Evolutionary conservation across 108 stramenopile species (phyloP).

Genomic region (Pseudonitzschia multistriata): DNA sequence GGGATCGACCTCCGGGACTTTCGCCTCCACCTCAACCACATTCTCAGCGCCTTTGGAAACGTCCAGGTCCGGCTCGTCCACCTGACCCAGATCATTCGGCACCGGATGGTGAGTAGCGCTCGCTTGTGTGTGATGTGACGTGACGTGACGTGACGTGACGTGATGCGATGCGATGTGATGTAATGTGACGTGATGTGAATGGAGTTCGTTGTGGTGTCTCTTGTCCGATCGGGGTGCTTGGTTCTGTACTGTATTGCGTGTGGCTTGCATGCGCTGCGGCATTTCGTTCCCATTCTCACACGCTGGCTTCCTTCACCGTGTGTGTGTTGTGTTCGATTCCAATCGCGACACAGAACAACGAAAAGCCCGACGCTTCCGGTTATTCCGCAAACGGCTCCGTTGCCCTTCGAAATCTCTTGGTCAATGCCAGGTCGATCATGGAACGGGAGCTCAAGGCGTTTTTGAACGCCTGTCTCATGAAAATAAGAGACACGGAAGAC

Average conservation of each 20-base stretch:
- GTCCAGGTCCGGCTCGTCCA: conserved; percentile 75
- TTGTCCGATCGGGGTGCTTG: no score
- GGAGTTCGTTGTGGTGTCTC: no score
- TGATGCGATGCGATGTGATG: no score
- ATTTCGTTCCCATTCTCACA: neutral
- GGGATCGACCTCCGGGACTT: conserved; percentile 61
- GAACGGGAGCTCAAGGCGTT: conserved; percentile 78
- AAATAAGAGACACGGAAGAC: conserved; percentile 23
- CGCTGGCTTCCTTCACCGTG: neutral
- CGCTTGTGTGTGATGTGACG: no score
- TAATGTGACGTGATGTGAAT: no score
- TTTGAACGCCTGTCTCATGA: conserved; percentile 67
- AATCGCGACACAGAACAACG: conserved; percentile 11
- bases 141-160: no score
- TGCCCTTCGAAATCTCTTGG: conserved; percentile 58
- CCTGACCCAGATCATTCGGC: conserved; percentile 83
- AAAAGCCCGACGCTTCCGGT: conserved; percentile 19
- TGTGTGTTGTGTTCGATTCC: neutral
- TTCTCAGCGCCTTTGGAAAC: conserved; percentile 77
- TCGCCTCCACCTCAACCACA: conserved; percentile 62
- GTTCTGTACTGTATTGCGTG: no score
- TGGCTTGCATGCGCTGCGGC: neutral
- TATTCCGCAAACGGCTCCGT: conserved; percentile 41
- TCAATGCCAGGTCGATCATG: conserved; percentile 58
- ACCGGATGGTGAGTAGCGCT: conserved; percentile 68